Evolutionary conservation across 2,329 filamentous ascomycete species (phyloP).

Genomic region (Ilyonectria destructans): DNA sequence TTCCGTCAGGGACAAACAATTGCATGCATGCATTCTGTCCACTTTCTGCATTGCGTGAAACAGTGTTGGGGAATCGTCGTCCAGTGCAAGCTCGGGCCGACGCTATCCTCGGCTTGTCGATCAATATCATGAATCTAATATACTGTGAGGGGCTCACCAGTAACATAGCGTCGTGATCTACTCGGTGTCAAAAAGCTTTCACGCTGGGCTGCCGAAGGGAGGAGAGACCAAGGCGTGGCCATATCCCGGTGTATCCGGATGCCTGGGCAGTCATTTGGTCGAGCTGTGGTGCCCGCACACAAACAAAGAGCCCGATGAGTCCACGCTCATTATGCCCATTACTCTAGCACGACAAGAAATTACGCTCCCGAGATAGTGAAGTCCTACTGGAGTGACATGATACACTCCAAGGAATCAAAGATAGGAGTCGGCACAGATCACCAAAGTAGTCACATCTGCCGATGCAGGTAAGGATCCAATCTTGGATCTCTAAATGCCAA

Average conservation of each 20-base stretch:
- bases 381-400: neutral
- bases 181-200: conserved; percentile 26
- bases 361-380: neutral
- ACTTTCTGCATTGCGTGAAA: conserved; percentile 11
- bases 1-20: neutral
- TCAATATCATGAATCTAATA: conserved; percentile 19
- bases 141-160: conserved; percentile 38
- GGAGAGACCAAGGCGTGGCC: conserved; percentile 11
- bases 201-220: conserved; percentile 17
- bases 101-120: conserved; percentile 12
- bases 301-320: neutral
- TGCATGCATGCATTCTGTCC: conserved; percentile 6
- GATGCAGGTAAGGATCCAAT: conserved; percentile 15
- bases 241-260: neutral
- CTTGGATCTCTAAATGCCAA: conserved; percentile 9
- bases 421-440: conserved; percentile 2
- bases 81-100: conserved; percentile 13
- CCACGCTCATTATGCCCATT: too few species aligned
- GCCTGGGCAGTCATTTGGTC: neutral
- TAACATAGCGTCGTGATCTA: conserved; percentile 23
- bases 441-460: conserved; percentile 6
- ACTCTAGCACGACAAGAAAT: neutral
- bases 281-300: neutral
- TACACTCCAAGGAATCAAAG: neutral
- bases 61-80: conserved; percentile 12